Evolutionary conservation across 768 basidiomycete species (phyloP), one percentile per base, ranked within the genome.

Genomic region (Tephrocybe sp.): DNA sequence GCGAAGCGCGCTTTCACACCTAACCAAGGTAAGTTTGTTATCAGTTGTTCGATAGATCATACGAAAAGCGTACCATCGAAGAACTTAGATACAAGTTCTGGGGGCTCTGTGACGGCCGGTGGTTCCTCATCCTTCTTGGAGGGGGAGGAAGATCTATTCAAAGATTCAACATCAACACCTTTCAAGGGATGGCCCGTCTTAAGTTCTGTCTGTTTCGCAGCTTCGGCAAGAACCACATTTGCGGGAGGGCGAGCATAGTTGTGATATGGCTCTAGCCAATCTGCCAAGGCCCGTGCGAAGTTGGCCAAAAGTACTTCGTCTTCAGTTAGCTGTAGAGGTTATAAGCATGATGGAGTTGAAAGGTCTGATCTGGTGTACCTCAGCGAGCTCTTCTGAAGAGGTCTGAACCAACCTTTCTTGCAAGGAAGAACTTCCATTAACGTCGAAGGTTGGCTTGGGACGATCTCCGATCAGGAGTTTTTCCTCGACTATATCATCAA

Each of bases 251-350:
- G 85, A 31, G 81, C 72, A 59, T 87, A 70, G 51, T 88, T 75
- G 56, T 92, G 89, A 63, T 87, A 83, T 6, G 85, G 85, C 52
- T 82, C 85, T 13, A 92, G 73, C 89, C 89, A 92, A 45, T 83
- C 77, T 26, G 84, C 79, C 40, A 91, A 68, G 13, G 80, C 77
- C 32, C 70, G 72, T 10, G 80, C 77, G 66, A 80, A 91, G 20
- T 84, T 72, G 39, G 83, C 68, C 35, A 89, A 73, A 31, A 67
- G 63, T 14, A 64, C 60, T 58, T 92, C 89, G 42, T 88, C 84
- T 2, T 64, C 51, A 8, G 90, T 89, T 31, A 92, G 69, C 89
- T 92, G 34, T 55, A 42, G 12, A 23, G 4, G 13, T 23, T 14
- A 13, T n/a, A 22, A 20, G 38, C 19, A 36, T 23, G 14, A n/a